Percentiles rank a stretch among this genome's conserved stretches.
Evolutionary conservation across 176 grass and related monocot species (phyloP).

Genomic region (Elymus sibiricus): DNA sequence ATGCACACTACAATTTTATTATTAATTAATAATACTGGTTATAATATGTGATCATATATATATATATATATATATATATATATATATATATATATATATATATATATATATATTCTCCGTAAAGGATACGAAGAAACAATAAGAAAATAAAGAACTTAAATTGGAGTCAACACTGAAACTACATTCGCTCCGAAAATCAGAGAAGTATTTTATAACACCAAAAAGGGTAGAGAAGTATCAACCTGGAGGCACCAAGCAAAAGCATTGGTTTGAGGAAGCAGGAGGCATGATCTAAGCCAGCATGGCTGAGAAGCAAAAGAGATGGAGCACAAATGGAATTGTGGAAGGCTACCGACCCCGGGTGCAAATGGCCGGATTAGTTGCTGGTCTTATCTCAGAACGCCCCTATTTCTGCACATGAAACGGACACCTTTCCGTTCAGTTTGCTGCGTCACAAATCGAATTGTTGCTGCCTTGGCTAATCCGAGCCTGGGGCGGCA

Average conservation of each 20-base stretch:
- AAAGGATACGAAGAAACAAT: neutral
- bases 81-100: too few relatives aligned
- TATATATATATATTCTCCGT: neutral
- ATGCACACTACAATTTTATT: neutral
- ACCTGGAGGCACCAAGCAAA: neutral
- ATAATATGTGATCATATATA: neutral
- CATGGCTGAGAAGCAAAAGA: neutral
- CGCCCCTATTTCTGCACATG: slow-evolving; percentile 17
- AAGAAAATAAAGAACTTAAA: neutral
- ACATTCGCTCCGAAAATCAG: neutral
- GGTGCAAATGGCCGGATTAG: neutral
- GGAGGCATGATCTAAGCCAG: neutral
- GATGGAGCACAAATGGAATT: slow-evolving; percentile 4
- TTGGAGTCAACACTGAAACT: neutral
- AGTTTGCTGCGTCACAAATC: neutral
- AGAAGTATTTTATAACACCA: neutral
- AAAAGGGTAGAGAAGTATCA: neutral
- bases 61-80: too few relatives aligned
- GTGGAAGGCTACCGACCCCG: neutral
- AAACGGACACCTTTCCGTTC: slow-evolving; percentile 23
- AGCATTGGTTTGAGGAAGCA: neutral
- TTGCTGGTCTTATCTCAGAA: neutral
- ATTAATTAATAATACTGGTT: neutral
- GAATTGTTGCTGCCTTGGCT: neutral
- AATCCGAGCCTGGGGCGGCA: slow-evolving; percentile 16